Base-by-base conservation (phyloP, 2,329 filamentous ascomycete species). In the Trichoderma koningiopsis region DNA sequence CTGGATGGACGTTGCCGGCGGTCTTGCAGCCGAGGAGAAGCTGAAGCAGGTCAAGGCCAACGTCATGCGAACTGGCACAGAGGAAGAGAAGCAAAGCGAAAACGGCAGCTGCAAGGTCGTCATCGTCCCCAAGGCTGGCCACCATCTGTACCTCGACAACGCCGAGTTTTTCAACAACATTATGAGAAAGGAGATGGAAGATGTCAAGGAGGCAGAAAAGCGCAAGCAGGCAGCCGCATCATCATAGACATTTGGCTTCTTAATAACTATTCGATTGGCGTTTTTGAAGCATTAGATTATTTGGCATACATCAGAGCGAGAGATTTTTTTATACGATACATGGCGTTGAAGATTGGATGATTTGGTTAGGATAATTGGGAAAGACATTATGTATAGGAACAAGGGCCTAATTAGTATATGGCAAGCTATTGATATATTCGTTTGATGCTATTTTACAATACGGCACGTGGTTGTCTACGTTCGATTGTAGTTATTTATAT, bases 1-100 rank as follows among this genome's bases (percentile, higher is more conserved):
- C 83, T 99, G 96, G 96, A 99, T 99, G 96, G 96, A 99, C 73
- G 90, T 96, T 10, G 89, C 89, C 0, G 96, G 94, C 33, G 96
- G 96, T 0, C 88, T 90, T 58, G 93, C 92, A 0, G 90, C 94
- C 0, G 88, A 92, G 76, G 88, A 94, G 80, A 94, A 91, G 78
- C 86, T 98, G 14, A 90, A 92, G 70, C 85, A 90, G 69, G 89
- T 91, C 72, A 87, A 87, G 72, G 80, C 81, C 31, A 86, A 87
- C 61, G 83, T 86, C 0, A 81, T 97, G 4, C 80, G 85, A 14
- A 79, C 85, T 27, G 91, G 87, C 27, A 90, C 86, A 0, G 83
- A 85, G 1, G 91, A 93, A 69, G 92, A 96, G 79, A 88, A 85
- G 78, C 81, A 83, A 70, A 82, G 81, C 4, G 95, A 97, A 76